Base-by-base conservation (phyloP, 306 rosid genomes). In the Cicer pinnatifidum region DNA sequence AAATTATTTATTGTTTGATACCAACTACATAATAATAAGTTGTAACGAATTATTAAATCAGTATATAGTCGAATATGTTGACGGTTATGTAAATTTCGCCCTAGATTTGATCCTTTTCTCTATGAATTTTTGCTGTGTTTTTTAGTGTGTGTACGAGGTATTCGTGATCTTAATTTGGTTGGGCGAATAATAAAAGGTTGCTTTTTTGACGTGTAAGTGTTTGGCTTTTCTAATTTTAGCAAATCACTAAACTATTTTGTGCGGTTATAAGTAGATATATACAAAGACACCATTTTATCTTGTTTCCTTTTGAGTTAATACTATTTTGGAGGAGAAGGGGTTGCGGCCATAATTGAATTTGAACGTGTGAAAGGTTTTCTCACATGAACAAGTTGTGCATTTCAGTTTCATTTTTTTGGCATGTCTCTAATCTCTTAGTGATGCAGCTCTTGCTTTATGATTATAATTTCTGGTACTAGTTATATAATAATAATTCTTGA, bases 91-190 rank as follows among this genome's bases (percentile, higher is more conserved):
- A 47, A 47, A 11, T 12, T 47, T 12, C 52, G 7, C n/a, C 6
- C 1, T n/a, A 48, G 54, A 48, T 48, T n/a, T 48, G 3, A 6
- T 48, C 7, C 1, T n/a, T 48, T 48, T 48, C 9, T 48, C 8
- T 48, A 48, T 6, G 54, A 16, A 12, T 7, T 48, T 48, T 48
- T n/a, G 54, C 6, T 48, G 17, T n/a, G 19, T 48, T 76, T 17
- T 40, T 28, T 28, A 28, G 35, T 65, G 20, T 50, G 67, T 11
- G 60, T 1, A 33, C 57, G 75, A 75, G 68, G 59, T 67, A 41
- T 71, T 52, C 10, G 48, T 73, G 77, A 76, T 82, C 53, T 83
- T 73, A 66, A 72, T 50, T 72, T 72, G 71, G 76, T 20, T n/a
- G 38, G 10, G 40, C 44, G 39, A 43, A 12, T 73, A 46, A 28